Evolutionary conservation across 1,284 basidiomycete genomes (phyloP).

Genomic region (Tylopilus sp.): DNA sequence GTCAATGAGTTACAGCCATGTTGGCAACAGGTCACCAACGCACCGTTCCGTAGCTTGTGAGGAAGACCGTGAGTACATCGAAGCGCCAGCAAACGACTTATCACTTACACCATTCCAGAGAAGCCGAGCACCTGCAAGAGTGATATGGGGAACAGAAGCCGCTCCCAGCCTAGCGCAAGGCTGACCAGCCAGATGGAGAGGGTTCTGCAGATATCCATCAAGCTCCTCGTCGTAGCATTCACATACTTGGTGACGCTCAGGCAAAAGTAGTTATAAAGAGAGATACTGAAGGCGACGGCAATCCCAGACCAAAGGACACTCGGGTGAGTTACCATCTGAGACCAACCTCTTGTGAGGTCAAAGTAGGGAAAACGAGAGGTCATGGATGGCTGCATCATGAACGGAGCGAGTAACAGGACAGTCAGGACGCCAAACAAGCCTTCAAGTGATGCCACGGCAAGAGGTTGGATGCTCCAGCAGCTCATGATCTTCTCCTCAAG

Average conservation of each 20-base stretch:
- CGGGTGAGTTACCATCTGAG: slow-evolving; percentile 80
- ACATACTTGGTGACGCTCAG: slow-evolving; percentile 88
- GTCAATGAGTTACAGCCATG: slow-evolving; percentile 11
- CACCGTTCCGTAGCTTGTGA: slow-evolving; percentile 55
- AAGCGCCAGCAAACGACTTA: slow-evolving; percentile 29
- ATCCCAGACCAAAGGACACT: slow-evolving; percentile 74
- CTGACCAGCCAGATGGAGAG: slow-evolving; percentile 89
- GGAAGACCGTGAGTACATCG: slow-evolving; percentile 7
- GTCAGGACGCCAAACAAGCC: slow-evolving; percentile 87
- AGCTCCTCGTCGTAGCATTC: slow-evolving; percentile 81
- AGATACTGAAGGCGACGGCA: slow-evolving; percentile 77
- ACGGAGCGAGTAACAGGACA: slow-evolving; percentile 68
- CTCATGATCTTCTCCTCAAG: slow-evolving; percentile 86
- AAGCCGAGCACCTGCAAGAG: slow-evolving; percentile 88
- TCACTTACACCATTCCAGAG: slow-evolving; percentile 73
- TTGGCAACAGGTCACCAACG: slow-evolving; percentile 17
- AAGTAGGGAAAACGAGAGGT: slow-evolving; percentile 72
- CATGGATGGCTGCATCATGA: slow-evolving; percentile 58
- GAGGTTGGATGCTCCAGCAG: slow-evolving; percentile 82
- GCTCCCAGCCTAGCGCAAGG: slow-evolving; percentile 89
- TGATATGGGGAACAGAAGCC: slow-evolving; percentile 76
- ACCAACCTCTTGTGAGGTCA: slow-evolving; percentile 85
- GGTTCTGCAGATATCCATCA: slow-evolving; percentile 95
- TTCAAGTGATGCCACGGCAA: slow-evolving; percentile 91
- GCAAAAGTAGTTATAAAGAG: slow-evolving; percentile 96